Evolutionary conservation across 805 yeast genomes (phyloP).

Genomic region (Suhomyces sp.): DNA sequence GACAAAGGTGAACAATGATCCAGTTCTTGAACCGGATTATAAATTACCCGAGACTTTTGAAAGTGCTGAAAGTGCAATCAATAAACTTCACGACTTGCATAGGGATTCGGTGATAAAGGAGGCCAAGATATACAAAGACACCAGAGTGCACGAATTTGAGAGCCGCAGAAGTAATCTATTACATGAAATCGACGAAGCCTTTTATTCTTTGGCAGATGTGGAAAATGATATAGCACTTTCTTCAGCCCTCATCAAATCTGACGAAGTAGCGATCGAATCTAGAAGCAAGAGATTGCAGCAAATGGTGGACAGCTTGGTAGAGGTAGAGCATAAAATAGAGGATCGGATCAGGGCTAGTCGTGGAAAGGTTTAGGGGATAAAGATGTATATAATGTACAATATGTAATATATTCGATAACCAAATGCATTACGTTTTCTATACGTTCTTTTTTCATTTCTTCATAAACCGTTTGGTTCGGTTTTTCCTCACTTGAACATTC

Average conservation of each 20-base stretch:
- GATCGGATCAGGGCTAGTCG: constrained; percentile 2
- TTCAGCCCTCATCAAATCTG: constrained; percentile 13
- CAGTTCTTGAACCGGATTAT: constrained; percentile 2
- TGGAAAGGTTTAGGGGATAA: too few relatives aligned
- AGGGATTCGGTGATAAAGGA: constrained; percentile 1
- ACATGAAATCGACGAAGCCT: constrained; percentile 9
- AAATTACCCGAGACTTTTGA: constrained; percentile 16
- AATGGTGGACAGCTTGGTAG: constrained; percentile 20
- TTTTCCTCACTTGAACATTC: too few relatives aligned
- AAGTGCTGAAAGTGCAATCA: constrained; percentile 16
- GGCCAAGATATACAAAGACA: constrained; percentile 1
- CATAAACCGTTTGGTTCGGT: too few relatives aligned
- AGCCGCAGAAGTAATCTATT: constrained; percentile 6
- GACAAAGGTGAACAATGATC: neutral
- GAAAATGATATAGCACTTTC: constrained; percentile 17
- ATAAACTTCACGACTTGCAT: constrained; percentile 18
- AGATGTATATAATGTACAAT: too few relatives aligned
- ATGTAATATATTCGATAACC: too few relatives aligned
- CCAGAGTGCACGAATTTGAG: constrained; percentile 8
- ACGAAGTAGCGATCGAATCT: constrained; percentile 17
- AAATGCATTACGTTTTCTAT: too few relatives aligned
- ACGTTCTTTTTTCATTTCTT: too few relatives aligned
- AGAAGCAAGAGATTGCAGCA: constrained; percentile 21
- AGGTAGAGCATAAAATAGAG: constrained; percentile 1
- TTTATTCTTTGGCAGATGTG: constrained; percentile 12